A percentile compares a stretch with the other conserved stretches of the same genome.
Evolutionary conservation across 2,329 filamentous ascomycete species (phyloP).

Genomic region (Fusarium sp.): DNA sequence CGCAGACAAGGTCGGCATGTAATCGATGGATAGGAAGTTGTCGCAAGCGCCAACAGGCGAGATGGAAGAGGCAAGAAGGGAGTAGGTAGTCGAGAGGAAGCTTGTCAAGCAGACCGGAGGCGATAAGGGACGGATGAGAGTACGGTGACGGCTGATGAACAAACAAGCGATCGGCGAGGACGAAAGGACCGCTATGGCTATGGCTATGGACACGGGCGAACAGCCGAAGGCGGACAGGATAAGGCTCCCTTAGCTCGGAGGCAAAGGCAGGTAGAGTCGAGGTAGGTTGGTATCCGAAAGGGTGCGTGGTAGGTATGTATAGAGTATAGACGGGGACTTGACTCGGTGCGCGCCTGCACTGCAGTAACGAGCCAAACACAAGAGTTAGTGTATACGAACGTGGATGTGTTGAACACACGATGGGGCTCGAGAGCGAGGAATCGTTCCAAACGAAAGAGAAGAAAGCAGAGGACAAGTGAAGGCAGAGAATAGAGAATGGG

Average conservation of each 20-base stretch:
- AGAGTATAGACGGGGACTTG: conserved; percentile 28
- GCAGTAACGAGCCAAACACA: conserved; percentile 44
- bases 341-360: conserved; percentile 45
- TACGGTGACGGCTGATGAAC: conserved; percentile 33
- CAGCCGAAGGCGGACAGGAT: conserved; percentile 37
- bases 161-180: conserved; percentile 48
- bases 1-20: conserved; percentile 57
- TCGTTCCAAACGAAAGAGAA: conserved; percentile 22
- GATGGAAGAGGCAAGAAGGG: conserved; percentile 23
- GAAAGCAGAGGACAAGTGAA: conserved; percentile 22
- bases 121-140: conserved; percentile 24
- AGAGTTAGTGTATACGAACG: conserved; percentile 34
- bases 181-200: conserved; percentile 35
- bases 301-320: conserved; percentile 24
- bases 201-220: conserved; percentile 1
- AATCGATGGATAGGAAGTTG: conserved; percentile 48
- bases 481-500: conserved; percentile 15
- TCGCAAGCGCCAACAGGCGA: conserved; percentile 29
- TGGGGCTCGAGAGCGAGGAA: conserved; percentile 15
- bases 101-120: conserved; percentile 37
- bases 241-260: conserved; percentile 36
- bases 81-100: conserved; percentile 11
- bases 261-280: conserved; percentile 47
- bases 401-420: conserved; percentile 29
- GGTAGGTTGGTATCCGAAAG: conserved; percentile 53